Evolutionary conservation across 352 stramenopile species (phyloP), one percentile per base, ranked within the genome.

Genomic region (Phytopythium oedochilum): DNA sequence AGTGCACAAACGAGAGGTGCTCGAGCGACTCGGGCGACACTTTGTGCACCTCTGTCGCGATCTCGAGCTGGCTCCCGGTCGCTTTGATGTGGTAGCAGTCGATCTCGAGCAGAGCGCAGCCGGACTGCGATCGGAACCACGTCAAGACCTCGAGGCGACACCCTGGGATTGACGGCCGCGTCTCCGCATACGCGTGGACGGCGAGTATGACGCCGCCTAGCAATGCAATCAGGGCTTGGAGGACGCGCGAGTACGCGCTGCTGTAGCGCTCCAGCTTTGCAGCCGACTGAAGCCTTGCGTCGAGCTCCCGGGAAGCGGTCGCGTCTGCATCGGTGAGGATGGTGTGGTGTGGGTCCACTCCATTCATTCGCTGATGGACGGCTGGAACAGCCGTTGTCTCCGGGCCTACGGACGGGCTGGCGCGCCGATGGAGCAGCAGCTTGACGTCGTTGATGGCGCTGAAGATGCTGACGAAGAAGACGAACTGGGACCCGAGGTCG

Each of bases 1-100:
- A 82, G 50, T 82, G 69, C 5, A 60, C 55, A 47, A 78, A 55
- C 23, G 68, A 31, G 5, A 83, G 20, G 20, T 71, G 57, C 17
- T 68, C 54, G 17, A 73, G 47, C 4, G 66, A 63, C 1, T 53
- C 51, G 10, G 15, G 5, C 15, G 75, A 63, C 17, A 82, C 55
- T 20, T 63, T 32, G 9, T 54, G 57, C 31, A 74, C 55, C n/a
- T 53, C 51, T 4, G 32, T 18, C 0, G 47, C 3, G 0, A 74
- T 55, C 18, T 78, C 63, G 0, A 39, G 32, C 23, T 53, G 45
- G 3, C 57, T 56, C 2, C 66, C 68, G 1, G 25, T 50, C 22
- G 64, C 60, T 0, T 42, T 38, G 2, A 57, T 17, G 0, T 22
- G 14, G n/a, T 75, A 46, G 34, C 66, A 78, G 53, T 73, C 70